Evolutionary conservation across 2,329 filamentous ascomycete genomes (phyloP), one percentile per base, ranked within the genome.

Genomic region (Ilyonectria mors-panacis): DNA sequence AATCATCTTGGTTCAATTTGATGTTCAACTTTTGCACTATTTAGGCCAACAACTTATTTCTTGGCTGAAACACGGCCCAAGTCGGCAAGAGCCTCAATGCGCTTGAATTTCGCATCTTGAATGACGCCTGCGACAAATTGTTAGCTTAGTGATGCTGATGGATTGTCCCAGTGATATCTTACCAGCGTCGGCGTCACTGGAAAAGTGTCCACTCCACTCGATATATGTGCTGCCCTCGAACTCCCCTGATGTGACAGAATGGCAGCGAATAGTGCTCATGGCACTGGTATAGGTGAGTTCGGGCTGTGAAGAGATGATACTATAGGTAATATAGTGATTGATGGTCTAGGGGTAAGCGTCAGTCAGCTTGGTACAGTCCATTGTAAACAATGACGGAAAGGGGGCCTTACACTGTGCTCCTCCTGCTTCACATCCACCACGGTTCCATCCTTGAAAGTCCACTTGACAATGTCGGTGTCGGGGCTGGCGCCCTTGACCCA

Each of bases 321-420:
- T 89, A 85, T 93, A 93, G 66, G 91, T 93, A 81, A 93, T 92
- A 85, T 86, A 93, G 84, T 93, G 91, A 78, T 93, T 89, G 83
- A 93, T 91, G 70, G 86, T 86, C 89, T 91, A 67, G 15, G 37
- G 4, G 12, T n/a, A 44, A 10, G 8, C 26, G 23, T 2, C 7
- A 50, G 23, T 65, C 4, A 53, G 37, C 6, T 35, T 33, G 28
- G 4, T 4, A 28, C n/a, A 7, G n/a, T 42, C n/a, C 44, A 3
- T 17, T 13, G 21, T 35, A 12, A 2, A 33, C 30, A 12, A 33
- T 9, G n/a, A 21, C n/a, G 26, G 5, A 10, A 37, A 17, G 17
- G 47, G 10, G 6, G 21, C 15, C n/a, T 67, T 81, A 92, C 89
- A 71, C 88, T 91, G 82, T 93, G 91, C 84, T 92, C 91, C 81